Percentiles rank a stretch among this genome's conserved stretches.
Conservation (phyloP, 2,329 filamentous ascomycete genomes). For the Penicillium hesseltinei region DNA sequence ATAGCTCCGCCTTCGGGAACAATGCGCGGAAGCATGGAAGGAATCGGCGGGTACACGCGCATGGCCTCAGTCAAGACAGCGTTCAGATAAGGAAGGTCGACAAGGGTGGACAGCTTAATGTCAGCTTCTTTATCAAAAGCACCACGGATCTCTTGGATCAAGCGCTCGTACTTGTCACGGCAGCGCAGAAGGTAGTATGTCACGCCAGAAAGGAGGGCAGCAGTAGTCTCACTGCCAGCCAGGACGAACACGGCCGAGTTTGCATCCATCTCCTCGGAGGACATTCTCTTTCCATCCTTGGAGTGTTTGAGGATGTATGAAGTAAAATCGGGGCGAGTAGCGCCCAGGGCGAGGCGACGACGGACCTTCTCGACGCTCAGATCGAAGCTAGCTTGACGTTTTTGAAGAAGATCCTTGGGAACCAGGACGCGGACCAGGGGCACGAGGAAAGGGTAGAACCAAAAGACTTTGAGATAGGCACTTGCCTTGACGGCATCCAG, state of each 20-base stretch:
- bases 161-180: conserved; percentile 17
- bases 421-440: conserved; percentile 14
- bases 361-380: conserved; percentile 23
- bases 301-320: conserved; percentile 25
- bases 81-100: conserved; percentile 25
- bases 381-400: conserved; percentile 15
- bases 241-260: conserved; percentile 26
- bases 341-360: conserved; percentile 15
- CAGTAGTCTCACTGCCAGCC: conserved; percentile 28
- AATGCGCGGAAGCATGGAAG: conserved; percentile 32
- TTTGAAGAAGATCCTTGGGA: conserved; percentile 19
- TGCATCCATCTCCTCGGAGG: conserved; percentile 22
- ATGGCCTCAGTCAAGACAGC: conserved; percentile 29
- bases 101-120: conserved; percentile 18
- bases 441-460: conserved; percentile 20
- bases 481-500: conserved; percentile 26
- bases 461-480: conserved; percentile 20
- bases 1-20: conserved; percentile 29
- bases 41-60: conserved; percentile 29
- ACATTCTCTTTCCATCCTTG: conserved; percentile 17
- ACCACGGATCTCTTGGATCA: conserved; percentile 28
- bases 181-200: conserved; percentile 27
- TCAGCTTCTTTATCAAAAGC: conserved; percentile 21
- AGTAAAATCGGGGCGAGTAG: conserved; percentile 25
- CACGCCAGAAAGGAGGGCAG: conserved; percentile 21